These are phyloP conservation scores for Adansonia rubrostipa DNA, from an alignment of 441 rosid genomes.

Conservation along the genomic window DNA sequence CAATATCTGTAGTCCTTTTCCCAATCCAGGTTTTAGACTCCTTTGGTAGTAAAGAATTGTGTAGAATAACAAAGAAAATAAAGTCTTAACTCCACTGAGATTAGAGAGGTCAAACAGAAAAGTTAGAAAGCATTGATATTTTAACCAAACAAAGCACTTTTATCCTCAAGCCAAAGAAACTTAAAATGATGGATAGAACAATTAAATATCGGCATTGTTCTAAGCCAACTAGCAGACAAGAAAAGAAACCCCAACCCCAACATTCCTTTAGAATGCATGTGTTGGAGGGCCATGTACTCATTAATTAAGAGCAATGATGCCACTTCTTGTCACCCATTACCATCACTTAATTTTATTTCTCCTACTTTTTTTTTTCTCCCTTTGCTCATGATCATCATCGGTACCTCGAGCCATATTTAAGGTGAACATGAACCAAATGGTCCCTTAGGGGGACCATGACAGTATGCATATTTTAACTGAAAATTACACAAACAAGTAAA, in stretches of 20 bases:
- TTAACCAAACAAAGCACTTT: background rate
- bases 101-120: slow-evolving; percentile 21
- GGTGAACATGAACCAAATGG: slow-evolving; percentile 30
- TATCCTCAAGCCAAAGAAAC: background rate
- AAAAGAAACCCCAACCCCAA: slow-evolving; percentile 10
- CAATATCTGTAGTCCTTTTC: too few relatives aligned
- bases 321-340: slow-evolving; percentile 27
- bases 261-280: slow-evolving; percentile 28
- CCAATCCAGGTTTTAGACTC: too few relatives aligned
- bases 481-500: slow-evolving; percentile 25
- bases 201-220: slow-evolving; percentile 23
- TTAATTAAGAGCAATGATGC: slow-evolving; percentile 28
- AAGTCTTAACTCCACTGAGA: background rate
- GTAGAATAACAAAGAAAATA: background rate
- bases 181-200: slow-evolving; percentile 9
- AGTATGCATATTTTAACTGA: background rate
- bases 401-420: slow-evolving; percentile 29
- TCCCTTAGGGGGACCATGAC: slow-evolving; percentile 39
- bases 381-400: slow-evolving; percentile 31
- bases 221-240: slow-evolving; percentile 6
- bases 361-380: slow-evolving; percentile 11
- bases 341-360: slow-evolving; percentile 31
- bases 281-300: slow-evolving; percentile 28
- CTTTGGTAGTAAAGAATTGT: background rate
- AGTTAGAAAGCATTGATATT: background rate